A percentile compares a stretch with the other conserved stretches of the same genome.
Conservation (phyloP, 2,329 filamentous ascomycete species). For the Alternaria sp. region DNA sequence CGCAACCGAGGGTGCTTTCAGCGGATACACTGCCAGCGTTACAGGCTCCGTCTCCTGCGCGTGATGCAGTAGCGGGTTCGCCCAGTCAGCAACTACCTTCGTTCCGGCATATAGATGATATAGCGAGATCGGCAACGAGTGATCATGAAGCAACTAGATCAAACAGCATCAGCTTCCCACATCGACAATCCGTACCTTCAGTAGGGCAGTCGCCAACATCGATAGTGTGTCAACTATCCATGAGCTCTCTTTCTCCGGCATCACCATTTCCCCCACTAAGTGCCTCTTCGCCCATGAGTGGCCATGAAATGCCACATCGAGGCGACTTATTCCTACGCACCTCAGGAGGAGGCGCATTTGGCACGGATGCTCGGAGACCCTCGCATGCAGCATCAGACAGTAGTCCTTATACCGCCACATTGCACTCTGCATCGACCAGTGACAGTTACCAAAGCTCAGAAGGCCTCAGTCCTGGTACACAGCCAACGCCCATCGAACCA, state of each 20-base stretch:
- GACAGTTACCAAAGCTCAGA: conserved; percentile 51
- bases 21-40: conserved; percentile 49
- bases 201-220: conserved; percentile 49
- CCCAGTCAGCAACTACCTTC: conserved; percentile 46
- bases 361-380: conserved; percentile 39
- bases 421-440: conserved; percentile 43
- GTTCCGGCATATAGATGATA: conserved; percentile 47
- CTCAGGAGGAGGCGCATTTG: conserved; percentile 43
- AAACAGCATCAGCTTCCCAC: conserved; percentile 41
- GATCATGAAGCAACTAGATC: conserved; percentile 40
- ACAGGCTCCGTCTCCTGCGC: conserved; percentile 45
- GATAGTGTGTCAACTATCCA: conserved; percentile 44
- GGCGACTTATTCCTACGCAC: conserved; percentile 46
- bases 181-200: conserved; percentile 51
- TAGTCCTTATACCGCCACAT: conserved; percentile 44
- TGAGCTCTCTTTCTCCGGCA: conserved; percentile 46
- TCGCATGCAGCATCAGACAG: conserved; percentile 51
- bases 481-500: conserved; percentile 41
- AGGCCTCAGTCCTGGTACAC: conserved; percentile 44
- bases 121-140: conserved; percentile 46
- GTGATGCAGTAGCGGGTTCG: conserved; percentile 39
- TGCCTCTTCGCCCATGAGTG: conserved; percentile 46
- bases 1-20: conserved; percentile 37
- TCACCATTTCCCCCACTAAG: conserved; percentile 42
- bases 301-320: conserved; percentile 38